These are phyloP conservation scores for Parsonsia alboflavescens DNA, from an alignment of 257 asterid species.

Conservation along the genomic window DNA sequence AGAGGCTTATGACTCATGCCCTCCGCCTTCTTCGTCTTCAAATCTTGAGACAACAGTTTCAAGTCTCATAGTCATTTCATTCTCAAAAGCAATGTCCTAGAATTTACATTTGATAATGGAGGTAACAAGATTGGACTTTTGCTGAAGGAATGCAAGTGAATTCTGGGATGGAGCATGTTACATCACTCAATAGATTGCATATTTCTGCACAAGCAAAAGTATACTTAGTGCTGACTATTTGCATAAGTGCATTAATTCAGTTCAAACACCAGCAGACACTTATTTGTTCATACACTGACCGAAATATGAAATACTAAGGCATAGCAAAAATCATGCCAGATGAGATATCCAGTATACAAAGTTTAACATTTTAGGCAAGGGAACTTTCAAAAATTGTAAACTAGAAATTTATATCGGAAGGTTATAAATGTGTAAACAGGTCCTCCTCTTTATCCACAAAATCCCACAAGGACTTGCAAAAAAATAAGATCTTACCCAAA, in stretches of 20 bases:
- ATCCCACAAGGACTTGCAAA: background rate
- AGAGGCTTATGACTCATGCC: too few species aligned
- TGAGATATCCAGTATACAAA: background rate
- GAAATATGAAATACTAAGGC: background rate
- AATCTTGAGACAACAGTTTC: background rate
- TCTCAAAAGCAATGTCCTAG: background rate
- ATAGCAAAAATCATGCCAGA: background rate
- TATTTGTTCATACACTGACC: background rate
- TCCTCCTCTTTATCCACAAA: background rate
- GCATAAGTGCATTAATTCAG: background rate
- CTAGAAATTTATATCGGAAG: background rate
- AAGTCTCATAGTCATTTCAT: background rate
- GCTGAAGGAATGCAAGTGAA: constrained; percentile 86
- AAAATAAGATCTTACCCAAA: background rate
- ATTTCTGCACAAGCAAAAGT: constrained; percentile 51
- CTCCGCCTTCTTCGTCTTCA: too few species aligned
- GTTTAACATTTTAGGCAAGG: too few species aligned
- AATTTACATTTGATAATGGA: background rate
- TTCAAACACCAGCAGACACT: background rate
- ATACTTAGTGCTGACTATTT: background rate
- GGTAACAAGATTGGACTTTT: constrained; percentile 49
- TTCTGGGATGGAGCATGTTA: constrained; percentile 92
- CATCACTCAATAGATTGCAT: constrained; percentile 80
- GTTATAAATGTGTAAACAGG: background rate
- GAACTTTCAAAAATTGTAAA: background rate